phyloP scores from a whole-genome alignment of 2,329 filamentous ascomycete genomes.

The Cladosporium sp. region DNA sequence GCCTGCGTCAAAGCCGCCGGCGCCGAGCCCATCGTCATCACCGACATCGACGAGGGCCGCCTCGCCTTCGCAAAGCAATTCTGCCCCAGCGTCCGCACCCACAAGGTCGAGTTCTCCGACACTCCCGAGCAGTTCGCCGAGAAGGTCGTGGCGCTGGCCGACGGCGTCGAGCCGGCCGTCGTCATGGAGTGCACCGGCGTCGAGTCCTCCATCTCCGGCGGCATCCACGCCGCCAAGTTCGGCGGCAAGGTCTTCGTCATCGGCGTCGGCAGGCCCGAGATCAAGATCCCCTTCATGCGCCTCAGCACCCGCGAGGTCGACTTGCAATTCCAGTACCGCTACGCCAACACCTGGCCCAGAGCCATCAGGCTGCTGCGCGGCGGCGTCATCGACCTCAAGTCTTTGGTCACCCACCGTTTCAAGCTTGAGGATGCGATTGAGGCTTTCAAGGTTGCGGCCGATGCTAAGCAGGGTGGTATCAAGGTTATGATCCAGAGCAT shows the following conservation, averaged over 20 bases:
- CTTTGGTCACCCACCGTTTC: conserved; percentile 86
- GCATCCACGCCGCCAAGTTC: conserved; percentile 89
- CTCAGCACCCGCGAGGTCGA: conserved; percentile 89
- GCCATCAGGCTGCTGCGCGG: conserved; percentile 86
- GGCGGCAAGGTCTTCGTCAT: conserved; percentile 97
- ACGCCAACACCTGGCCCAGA: conserved; percentile 92
- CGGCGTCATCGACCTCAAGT: conserved; percentile 77
- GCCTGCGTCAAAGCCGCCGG: conserved; percentile 83
- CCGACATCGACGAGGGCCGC: conserved; percentile 86
- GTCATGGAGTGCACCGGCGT: conserved; percentile 93
- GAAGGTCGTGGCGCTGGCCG: conserved; percentile 68
- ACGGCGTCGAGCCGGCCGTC: conserved; percentile 76
- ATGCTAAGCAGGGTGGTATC: conserved; percentile 91
- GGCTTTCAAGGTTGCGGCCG: conserved; percentile 84
- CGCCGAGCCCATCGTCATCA: conserved; percentile 87
- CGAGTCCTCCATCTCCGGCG: conserved; percentile 80
- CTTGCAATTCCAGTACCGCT: conserved; percentile 94
- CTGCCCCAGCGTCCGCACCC: conserved; percentile 75
- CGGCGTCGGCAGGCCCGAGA: conserved; percentile 91
- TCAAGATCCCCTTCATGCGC: conserved; percentile 93
- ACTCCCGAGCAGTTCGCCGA: conserved; percentile 70
- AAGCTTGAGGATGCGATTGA: conserved; percentile 80
- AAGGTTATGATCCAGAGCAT: conserved; percentile 90
- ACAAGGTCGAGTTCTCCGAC: conserved; percentile 67
- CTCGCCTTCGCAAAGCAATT: conserved; percentile 82